Base-by-base conservation (phyloP, 768 basidiomycete species). In the Tulasnella sp. region DNA sequence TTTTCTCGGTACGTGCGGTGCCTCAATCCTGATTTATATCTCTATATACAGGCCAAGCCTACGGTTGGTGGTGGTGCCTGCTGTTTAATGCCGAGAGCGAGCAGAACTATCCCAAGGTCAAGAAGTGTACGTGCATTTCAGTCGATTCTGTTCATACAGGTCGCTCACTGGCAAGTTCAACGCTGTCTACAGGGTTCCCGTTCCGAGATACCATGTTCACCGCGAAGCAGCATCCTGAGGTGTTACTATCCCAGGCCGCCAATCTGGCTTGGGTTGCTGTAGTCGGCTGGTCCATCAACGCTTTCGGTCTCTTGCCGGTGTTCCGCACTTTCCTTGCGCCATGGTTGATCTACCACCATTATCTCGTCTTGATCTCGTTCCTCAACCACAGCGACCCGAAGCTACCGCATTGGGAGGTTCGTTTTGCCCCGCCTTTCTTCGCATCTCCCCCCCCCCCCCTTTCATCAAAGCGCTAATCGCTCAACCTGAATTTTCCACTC, bases 381-480 rank as follows among this genome's bases (percentile, higher is more conserved):
- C 70, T 74, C 24, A 73, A 76, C 65, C 75, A 76, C 71, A 75
- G 74, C 62, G 74, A 75, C 66, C 72, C 73, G 8, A 51, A 65
- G 22, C 66, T 75, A n/a, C 72, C 73, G 44, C 73, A 75, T 66
- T 74, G 75, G 72, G 65, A 68, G 48, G 64, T 38, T 38, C 34
- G 34, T 38, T 38, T 38, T n/a, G n/a, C n/a, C n/a, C n/a, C n/a
- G n/a, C n/a, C n/a, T n/a, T n/a, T n/a, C n/a, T n/a, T 96, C 92
- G 92, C 79, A 96, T 55, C 89, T 97, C 59, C 67, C 92, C 66
- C 94, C 96, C 75, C 94, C 92, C n/a, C 97, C 91, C 85, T 78
- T 97, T 53, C 94, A 99, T 75, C 94, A 99, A 76, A 97, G 93
- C 66, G 94, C 97, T 73, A n/a, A n/a, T n/a, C n/a, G n/a, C n/a